These are phyloP conservation scores for Acaromyces ingoldii DNA, from an alignment of 1,284 basidiomycete species.

Conservation along the genomic window DNA sequence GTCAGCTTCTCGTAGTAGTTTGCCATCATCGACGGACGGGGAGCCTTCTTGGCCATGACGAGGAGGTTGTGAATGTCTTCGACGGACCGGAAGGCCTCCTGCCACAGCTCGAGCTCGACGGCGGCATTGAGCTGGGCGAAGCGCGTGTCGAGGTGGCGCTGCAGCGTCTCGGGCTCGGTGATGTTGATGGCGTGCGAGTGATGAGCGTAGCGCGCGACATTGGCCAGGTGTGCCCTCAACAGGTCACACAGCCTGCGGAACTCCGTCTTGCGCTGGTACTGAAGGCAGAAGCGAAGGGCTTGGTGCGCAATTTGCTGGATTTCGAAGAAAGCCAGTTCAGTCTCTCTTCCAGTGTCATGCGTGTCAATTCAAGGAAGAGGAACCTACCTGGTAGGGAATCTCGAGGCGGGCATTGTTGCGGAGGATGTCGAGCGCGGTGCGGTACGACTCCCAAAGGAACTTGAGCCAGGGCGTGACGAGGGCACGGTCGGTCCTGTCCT, in stretches of 20 bases:
- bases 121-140: conserved; percentile 97
- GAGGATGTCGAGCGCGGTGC: conserved; percentile 90
- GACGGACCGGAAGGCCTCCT: conserved; percentile 96
- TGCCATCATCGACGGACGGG: conserved; percentile 93
- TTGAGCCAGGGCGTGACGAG: conserved; percentile 96
- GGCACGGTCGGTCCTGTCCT: conserved; percentile 90
- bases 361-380: background rate
- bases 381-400: conserved; percentile 79
- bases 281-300: conserved; percentile 93
- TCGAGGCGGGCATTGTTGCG: conserved; percentile 96
- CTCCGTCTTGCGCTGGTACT: conserved; percentile 90
- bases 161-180: conserved; percentile 88
- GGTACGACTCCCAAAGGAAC: conserved; percentile 97
- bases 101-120: conserved; percentile 97
- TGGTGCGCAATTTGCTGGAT: conserved; percentile 85
- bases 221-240: conserved; percentile 86
- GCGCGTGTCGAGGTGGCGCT: conserved; percentile 94
- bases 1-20: conserved; percentile 99
- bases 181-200: conserved; percentile 98
- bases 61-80: conserved; percentile 97
- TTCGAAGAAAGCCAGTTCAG: background rate
- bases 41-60: conserved; percentile 79
- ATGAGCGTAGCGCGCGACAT: conserved; percentile 91
- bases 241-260: conserved; percentile 97
- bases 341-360: too few species aligned